Base-by-base conservation (phyloP, 164 flowering plant species). In the Macadamia integrifolia region DNA sequence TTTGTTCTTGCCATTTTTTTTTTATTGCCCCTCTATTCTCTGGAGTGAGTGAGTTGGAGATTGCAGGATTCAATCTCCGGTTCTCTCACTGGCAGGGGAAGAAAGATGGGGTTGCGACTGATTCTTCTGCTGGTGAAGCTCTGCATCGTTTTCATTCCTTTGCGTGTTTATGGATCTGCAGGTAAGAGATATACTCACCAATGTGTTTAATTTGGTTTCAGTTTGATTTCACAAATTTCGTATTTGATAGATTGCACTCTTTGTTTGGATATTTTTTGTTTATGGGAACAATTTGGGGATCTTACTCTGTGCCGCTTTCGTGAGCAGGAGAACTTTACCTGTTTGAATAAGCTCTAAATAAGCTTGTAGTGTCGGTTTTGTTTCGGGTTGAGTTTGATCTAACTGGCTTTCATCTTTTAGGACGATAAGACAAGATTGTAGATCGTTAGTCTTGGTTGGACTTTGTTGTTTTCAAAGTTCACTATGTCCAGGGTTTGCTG, bases 161-260 rank as follows among this genome's bases (percentile, higher is more conserved):
- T 17, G 49, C 32, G 43, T 23, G 66, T 74, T 72, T 80, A 67
- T 65, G 83, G 79, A 81, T 82, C 87, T 81, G 69, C 79, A 82
- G 91, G 91, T 87, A 80, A 73, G 58, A 60, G 40, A 29, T 67
- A 75, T 74, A 56, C 1, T 31, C 61, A 11, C 59, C 59, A 6
- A 29, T 35, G 32, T 40, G 30, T 56, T 67, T 69, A 44, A 17
- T 30, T 32, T 30, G 48, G 56, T 42, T 53, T 69, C 23, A 32
- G 35, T 63, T 73, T 50, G 30, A 58, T 61, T 63, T 31, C 35
- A 53, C 62, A 59, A 61, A 60, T 61, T 60, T 52, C 8, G 44
- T 7, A 9, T 72, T 44, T 56, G 53, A 46, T 65, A 3, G 6
- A 52, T 29, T 56, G 23, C 30, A 3, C 57, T 49, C 14, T 30